Percentiles rank a stretch among this genome's conserved stretches.
phyloP scores from a whole-genome alignment of 108 stramenopile species.

The Skeletonema potamos region DNA sequence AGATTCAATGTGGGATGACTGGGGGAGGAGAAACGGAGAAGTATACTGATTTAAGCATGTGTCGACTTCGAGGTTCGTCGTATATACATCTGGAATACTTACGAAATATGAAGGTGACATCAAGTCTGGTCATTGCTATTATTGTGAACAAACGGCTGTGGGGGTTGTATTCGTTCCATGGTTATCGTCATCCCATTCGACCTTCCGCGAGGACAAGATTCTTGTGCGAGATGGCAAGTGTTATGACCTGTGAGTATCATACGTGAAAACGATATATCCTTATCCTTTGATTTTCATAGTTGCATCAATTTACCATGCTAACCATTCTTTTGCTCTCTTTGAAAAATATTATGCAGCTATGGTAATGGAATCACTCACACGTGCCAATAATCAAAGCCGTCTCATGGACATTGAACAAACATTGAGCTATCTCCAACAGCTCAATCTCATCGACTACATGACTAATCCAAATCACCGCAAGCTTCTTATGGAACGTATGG shows the following conservation, averaged over 20 bases:
- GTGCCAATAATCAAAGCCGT: slow-evolving; percentile 12
- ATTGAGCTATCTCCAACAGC: slow-evolving; percentile 7
- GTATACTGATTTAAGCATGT: slow-evolving; percentile 42
- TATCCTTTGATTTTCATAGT: too few relatives aligned
- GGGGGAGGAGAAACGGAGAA: not conserved
- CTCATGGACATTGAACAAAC: slow-evolving; percentile 16
- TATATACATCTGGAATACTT: slow-evolving; percentile 41
- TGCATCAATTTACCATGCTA: too few relatives aligned
- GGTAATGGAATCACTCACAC: slow-evolving; percentile 26
- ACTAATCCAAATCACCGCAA: not conserved
- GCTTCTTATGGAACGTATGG: slow-evolving; percentile 6
- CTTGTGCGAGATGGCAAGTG: slow-evolving; percentile 37
- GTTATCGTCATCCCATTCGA: slow-evolving; percentile 14
- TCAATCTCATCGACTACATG: not conserved
- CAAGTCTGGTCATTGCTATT: slow-evolving; percentile 36
- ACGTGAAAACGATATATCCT: too few relatives aligned
- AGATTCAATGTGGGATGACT: not conserved
- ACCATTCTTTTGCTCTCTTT: not conserved
- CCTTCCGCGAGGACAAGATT: slow-evolving; percentile 30
- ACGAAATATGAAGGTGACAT: slow-evolving; percentile 40
- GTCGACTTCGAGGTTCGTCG: slow-evolving; percentile 23
- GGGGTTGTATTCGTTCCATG: slow-evolving; percentile 43
- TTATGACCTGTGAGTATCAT: slow-evolving; percentile 9
- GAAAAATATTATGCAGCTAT: not conserved
- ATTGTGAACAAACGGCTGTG: slow-evolving; percentile 39